phyloP scores from a whole-genome alignment of 176 grass and related monocot genomes.

The Pontederia crassipes region DNA sequence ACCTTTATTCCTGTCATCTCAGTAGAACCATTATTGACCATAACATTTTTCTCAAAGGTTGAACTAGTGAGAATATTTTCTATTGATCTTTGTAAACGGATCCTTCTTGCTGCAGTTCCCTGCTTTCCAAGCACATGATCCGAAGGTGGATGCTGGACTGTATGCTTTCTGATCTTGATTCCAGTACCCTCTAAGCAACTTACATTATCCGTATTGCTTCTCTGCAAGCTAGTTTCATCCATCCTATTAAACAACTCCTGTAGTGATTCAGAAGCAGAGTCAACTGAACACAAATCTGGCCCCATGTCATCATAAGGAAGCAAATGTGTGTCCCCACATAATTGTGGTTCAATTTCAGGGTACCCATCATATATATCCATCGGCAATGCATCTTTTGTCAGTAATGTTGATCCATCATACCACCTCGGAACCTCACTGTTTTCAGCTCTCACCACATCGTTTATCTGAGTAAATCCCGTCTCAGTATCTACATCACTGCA shows the following conservation, averaged over 20 bases:
- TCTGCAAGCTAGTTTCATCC: slow-evolving; percentile 38
- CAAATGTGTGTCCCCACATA: slow-evolving; percentile 32
- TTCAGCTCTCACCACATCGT: neutral
- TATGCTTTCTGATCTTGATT: slow-evolving; percentile 23
- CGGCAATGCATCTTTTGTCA: slow-evolving; percentile 14
- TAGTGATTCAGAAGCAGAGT: slow-evolving; percentile 44
- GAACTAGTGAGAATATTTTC: neutral
- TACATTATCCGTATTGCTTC: slow-evolving; percentile 20
- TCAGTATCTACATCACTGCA: slow-evolving; percentile 17
- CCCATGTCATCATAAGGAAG: slow-evolving; percentile 46
- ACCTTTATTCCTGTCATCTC: slow-evolving; percentile 29
- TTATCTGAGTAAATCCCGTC: slow-evolving; percentile 6
- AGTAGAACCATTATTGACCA: slow-evolving; percentile 14
- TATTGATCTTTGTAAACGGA: slow-evolving; percentile 21
- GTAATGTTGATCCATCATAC: neutral
- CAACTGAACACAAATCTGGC: slow-evolving; percentile 54
- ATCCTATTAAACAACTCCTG: slow-evolving; percentile 58
- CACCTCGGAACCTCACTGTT: neutral
- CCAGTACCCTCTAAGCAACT: slow-evolving; percentile 25
- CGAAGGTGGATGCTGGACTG: slow-evolving; percentile 10
- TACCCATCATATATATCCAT: slow-evolving; percentile 19
- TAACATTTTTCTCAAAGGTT: slow-evolving; percentile 19
- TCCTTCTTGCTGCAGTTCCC: slow-evolving; percentile 40
- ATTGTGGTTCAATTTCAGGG: slow-evolving; percentile 19
- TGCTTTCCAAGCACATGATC: slow-evolving; percentile 16